Conservation (phyloP, 495 filamentous ascomycete species). For the Penicillium bovifimosum region DNA sequence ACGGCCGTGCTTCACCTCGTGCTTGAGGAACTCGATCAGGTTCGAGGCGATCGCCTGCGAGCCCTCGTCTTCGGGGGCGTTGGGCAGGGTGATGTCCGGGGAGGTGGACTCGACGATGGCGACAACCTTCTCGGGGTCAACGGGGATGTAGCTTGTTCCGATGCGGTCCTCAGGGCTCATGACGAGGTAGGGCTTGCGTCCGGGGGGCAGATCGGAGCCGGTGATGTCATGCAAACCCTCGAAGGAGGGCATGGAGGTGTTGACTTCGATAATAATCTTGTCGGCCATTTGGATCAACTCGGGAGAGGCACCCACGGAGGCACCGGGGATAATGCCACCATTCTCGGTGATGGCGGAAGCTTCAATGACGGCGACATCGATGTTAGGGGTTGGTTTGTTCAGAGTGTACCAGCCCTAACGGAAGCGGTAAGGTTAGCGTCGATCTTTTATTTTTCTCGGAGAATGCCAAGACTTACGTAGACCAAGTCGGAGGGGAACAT, state of each 20-base stretch:
- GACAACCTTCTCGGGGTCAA: constrained; percentile 83
- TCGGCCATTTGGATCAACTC: constrained; percentile 86
- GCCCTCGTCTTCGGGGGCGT: constrained; percentile 66
- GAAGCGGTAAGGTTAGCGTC: constrained; percentile 8
- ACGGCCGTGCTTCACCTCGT: constrained; percentile 72
- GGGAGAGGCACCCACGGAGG: constrained; percentile 78
- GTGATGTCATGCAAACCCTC: constrained; percentile 90
- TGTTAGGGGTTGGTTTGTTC: constrained; percentile 62
- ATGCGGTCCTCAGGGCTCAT: constrained; percentile 77
- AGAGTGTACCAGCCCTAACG: constrained; percentile 71
- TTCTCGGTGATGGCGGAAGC: constrained; percentile 88
- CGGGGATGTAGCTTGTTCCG: constrained; percentile 75
- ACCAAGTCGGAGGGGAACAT: constrained; percentile 91
- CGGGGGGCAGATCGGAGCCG: constrained; percentile 75
- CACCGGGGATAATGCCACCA: constrained; percentile 84
- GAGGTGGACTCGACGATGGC: constrained; percentile 83
- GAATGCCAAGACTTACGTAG: constrained; percentile 50
- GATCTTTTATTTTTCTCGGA: constrained; percentile 11
- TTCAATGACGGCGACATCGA: constrained; percentile 84
- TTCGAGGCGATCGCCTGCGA: constrained; percentile 71
- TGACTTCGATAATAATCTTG: constrained; percentile 92
- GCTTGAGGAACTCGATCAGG: constrained; percentile 80
- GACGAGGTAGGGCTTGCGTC: constrained; percentile 80
- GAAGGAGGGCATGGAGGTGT: constrained; percentile 78
- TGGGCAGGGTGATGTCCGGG: constrained; percentile 73